Evolutionary conservation across 2,329 filamentous ascomycete species (phyloP), one percentile per base, ranked within the genome.

Genomic region (Orbilia oligospora): DNA sequence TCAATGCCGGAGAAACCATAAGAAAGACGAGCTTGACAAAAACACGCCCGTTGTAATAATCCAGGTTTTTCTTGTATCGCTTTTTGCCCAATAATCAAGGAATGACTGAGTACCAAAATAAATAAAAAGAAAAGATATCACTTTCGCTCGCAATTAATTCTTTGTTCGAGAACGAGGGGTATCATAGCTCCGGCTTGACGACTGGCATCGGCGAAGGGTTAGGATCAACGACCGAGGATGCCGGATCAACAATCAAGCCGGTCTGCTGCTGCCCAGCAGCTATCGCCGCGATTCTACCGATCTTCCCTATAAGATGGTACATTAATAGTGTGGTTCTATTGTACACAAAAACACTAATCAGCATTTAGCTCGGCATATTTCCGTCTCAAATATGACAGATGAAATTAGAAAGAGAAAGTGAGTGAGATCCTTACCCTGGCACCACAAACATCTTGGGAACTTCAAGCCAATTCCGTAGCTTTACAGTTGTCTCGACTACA

Each of bases 401-500:
- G 12, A 10, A 9, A 38, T 5, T 38, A 8, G 30, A 9, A 38
- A 14, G 12, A 3, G 24, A 22, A n/a, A 12, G 48, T 1, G 16
- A 53, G n/a, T 53, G 27, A 24, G 38, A 9, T 18, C 73, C 81
- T 44, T 53, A 82, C 81, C 76, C 87, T 14, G 88, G 81, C 56
- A 90, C 86, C 24, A 85, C 83, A 67, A 88, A 90, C 6, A 90
- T 85, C 81, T 88, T 86, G 38, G 88, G 76, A 76, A 90, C 87
- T 81, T 91, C 89, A 83, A 86, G 88, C 64, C 86, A 86, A 66
- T 87, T 83, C 49, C 86, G 85, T 0, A 88, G 87, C 30, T 87
- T 87, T 22, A 91, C 88, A 81, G 88, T 85, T 0, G 89, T 90
- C 83, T 90, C 89, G 81, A 91, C 85, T 66, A 72, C 63, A 46